Percentiles rank a stretch among this genome's conserved stretches.
These are phyloP conservation scores for Globisporangium spiculum DNA, from an alignment of 352 stramenopile species.

Conservation along the genomic window DNA sequence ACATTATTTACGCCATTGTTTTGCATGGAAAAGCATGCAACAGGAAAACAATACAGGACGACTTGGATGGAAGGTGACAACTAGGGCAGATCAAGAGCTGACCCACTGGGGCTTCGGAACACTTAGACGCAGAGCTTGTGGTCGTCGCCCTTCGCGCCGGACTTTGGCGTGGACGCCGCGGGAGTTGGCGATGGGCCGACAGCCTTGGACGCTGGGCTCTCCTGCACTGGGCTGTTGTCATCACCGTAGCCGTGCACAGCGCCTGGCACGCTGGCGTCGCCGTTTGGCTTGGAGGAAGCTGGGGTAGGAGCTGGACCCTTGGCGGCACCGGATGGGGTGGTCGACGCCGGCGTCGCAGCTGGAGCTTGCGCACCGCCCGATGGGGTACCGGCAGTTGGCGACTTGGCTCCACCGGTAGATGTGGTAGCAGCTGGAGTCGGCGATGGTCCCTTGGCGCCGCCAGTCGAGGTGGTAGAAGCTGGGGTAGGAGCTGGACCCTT, in stretches of 20 bases:
- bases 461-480: constrained; percentile 1
- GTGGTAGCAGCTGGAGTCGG: constrained; percentile 10
- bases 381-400: neutral
- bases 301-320: constrained; percentile 6
- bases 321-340: neutral
- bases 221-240: constrained; percentile 10
- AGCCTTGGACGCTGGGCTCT: neutral
- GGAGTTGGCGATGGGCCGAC: constrained; percentile 12
- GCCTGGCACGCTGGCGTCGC: constrained; percentile 5
- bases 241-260: constrained; percentile 14
- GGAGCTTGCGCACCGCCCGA: neutral
- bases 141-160: constrained; percentile 6
- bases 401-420: constrained; percentile 3
- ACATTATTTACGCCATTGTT: neutral
- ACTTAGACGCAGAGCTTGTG: constrained; percentile 18
- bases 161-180: constrained; percentile 11
- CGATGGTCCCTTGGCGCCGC: neutral
- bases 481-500: constrained; percentile 5
- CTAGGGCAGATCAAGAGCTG: neutral
- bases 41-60: neutral
- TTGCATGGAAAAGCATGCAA: neutral
- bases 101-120: neutral
- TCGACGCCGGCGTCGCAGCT: neutral
- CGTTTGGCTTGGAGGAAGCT: constrained; percentile 11
- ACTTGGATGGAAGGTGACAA: neutral